Evolutionary conservation across 2,329 filamentous ascomycete species (phyloP).

Genomic region (Penicillium sp.): DNA sequence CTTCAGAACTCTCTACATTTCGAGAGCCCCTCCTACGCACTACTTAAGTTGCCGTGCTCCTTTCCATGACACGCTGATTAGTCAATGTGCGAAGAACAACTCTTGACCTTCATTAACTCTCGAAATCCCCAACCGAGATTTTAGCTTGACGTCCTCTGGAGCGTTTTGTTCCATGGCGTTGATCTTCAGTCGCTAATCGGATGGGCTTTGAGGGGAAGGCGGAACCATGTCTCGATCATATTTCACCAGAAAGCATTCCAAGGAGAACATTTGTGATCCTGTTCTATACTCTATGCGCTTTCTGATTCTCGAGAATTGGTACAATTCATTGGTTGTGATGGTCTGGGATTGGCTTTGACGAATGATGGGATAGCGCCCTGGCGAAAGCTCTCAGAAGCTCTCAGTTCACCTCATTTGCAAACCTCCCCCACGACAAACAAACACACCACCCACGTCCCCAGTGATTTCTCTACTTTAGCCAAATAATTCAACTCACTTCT

Average conservation of each 20-base stretch:
- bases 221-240: constrained; percentile 24
- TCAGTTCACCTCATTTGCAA: not conserved
- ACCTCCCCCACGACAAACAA: no score
- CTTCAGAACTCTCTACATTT: not conserved
- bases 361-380: not conserved
- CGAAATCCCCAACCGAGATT: constrained; percentile 21
- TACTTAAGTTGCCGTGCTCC: constrained; percentile 91
- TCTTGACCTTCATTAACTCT: constrained; percentile 32
- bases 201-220: constrained; percentile 25
- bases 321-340: constrained; percentile 6
- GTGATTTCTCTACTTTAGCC: not conserved
- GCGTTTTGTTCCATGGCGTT: constrained; percentile 30
- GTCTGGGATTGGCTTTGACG: no score
- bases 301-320: constrained; percentile 27
- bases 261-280: constrained; percentile 4
- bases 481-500: not conserved
- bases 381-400: not conserved
- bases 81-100: constrained; percentile 87
- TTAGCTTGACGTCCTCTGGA: constrained; percentile 14
- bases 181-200: constrained; percentile 21
- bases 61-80: constrained; percentile 85
- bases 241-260: constrained; percentile 10
- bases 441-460: not conserved
- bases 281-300: constrained; percentile 13
- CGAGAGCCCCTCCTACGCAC: constrained; percentile 52